Evolutionary conservation across 2,329 filamentous ascomycete genomes (phyloP).

Genomic region (Nigrospora oryzae): DNA sequence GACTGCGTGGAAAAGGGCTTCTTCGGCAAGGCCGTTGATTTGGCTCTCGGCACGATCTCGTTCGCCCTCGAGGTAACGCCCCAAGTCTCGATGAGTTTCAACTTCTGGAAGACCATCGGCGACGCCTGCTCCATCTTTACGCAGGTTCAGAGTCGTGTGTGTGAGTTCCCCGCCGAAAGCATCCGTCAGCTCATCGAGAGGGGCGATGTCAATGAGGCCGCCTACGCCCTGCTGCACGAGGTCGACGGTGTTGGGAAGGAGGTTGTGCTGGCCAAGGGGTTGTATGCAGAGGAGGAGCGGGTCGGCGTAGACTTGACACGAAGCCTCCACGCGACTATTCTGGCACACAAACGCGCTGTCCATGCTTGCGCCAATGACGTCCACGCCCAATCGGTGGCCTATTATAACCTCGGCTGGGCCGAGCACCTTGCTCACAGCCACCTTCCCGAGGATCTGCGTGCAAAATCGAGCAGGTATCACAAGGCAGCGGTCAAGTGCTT

Average conservation of each 20-base stretch:
- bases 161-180: constrained; percentile 51
- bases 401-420: constrained; percentile 94
- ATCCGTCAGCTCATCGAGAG: constrained; percentile 51
- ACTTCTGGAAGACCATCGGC: constrained; percentile 87
- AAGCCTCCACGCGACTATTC: constrained; percentile 63
- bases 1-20: constrained; percentile 72
- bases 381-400: constrained; percentile 89
- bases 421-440: constrained; percentile 75
- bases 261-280: constrained; percentile 33
- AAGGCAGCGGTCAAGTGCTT: constrained; percentile 83
- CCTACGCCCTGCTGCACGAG: constrained; percentile 55
- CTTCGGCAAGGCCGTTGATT: constrained; percentile 72
- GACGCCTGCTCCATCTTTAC: constrained; percentile 84
- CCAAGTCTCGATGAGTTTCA: constrained; percentile 66
- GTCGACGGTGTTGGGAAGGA: constrained; percentile 54
- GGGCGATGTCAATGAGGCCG: constrained; percentile 39
- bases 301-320: constrained; percentile 43
- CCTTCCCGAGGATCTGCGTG: constrained; percentile 41
- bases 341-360: constrained; percentile 83
- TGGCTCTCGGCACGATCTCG: constrained; percentile 60
- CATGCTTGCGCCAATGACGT: constrained; percentile 62
- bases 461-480: constrained; percentile 59
- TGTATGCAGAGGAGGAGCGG: constrained; percentile 37
- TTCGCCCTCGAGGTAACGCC: constrained; percentile 56
- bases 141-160: constrained; percentile 60